Evolutionary conservation across 768 basidiomycete species (phyloP).

Genomic region (Podaxis carcinomalis): DNA sequence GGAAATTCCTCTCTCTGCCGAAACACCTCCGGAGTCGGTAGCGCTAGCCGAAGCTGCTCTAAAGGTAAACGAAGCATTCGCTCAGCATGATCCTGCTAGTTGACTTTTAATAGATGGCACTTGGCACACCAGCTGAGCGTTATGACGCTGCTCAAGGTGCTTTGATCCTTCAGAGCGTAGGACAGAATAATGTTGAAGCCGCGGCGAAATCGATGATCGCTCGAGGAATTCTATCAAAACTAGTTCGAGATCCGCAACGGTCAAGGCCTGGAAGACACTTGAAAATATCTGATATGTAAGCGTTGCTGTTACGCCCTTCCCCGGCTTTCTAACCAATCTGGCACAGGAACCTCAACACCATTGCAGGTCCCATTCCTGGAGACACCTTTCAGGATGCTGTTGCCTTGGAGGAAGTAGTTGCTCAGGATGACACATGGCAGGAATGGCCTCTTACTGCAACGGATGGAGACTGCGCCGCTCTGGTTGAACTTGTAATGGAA

Average conservation of each 20-base stretch:
- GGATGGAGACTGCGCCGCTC: slow-evolving; percentile 75
- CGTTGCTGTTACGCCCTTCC: not conserved
- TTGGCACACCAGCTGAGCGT: slow-evolving; percentile 66
- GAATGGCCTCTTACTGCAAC: slow-evolving; percentile 79
- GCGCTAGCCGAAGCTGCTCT: slow-evolving; percentile 63
- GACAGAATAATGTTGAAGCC: slow-evolving; percentile 47
- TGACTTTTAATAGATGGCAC: slow-evolving; percentile 57
- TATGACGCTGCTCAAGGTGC: slow-evolving; percentile 64
- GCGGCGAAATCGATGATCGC: slow-evolving; percentile 59
- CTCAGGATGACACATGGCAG: slow-evolving; percentile 50
- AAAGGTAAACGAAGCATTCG: slow-evolving; percentile 45
- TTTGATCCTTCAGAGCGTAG: slow-evolving; percentile 49
- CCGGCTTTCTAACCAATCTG: not conserved
- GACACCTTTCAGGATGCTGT: slow-evolving; percentile 73
- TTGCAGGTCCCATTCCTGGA: slow-evolving; percentile 57
- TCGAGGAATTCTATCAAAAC: slow-evolving; percentile 64
- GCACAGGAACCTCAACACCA: slow-evolving; percentile 59
- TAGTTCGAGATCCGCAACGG: slow-evolving; percentile 58
- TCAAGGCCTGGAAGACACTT: slow-evolving; percentile 67
- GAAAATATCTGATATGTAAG: slow-evolving; percentile 70
- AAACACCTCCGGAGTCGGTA: slow-evolving; percentile 33
- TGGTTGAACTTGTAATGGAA: slow-evolving; percentile 81
- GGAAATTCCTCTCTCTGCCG: slow-evolving; percentile 28
- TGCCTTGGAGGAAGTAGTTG: slow-evolving; percentile 48
- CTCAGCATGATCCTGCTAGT: not conserved